phyloP scores from a whole-genome alignment of 2,329 filamentous ascomycete genomes.

The Dactylellina parvicollis region DNA sequence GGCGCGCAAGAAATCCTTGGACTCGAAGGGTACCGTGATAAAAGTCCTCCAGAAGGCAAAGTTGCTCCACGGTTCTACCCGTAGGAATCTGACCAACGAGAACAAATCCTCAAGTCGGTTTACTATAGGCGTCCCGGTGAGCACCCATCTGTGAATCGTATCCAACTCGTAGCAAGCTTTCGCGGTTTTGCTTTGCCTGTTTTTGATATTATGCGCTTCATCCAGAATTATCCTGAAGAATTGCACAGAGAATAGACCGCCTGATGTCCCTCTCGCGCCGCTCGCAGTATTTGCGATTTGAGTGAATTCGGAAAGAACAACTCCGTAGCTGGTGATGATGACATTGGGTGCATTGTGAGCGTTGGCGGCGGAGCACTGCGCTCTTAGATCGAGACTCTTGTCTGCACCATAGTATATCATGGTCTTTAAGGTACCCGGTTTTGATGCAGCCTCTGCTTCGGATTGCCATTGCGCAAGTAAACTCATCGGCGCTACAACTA shows the following conservation, averaged over 20 bases:
- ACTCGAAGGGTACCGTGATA: slow-evolving; percentile 96
- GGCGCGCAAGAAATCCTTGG: slow-evolving; percentile 90
- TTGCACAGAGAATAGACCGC: slow-evolving; percentile 86
- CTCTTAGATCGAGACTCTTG: slow-evolving; percentile 79
- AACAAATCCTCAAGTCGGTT: slow-evolving; percentile 95
- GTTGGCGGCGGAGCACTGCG: slow-evolving; percentile 79
- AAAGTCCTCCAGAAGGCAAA: slow-evolving; percentile 99
- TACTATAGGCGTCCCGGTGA: slow-evolving; percentile 96
- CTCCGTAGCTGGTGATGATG: slow-evolving; percentile 93
- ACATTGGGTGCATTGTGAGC: slow-evolving; percentile 81
- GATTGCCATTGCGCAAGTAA: slow-evolving; percentile 96
- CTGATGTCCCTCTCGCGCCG: slow-evolving; percentile 72
- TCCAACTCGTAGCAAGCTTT: slow-evolving; percentile 91
- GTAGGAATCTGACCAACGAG: slow-evolving; percentile 87
- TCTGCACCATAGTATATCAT: slow-evolving; percentile 93
- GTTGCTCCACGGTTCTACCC: slow-evolving; percentile 97
- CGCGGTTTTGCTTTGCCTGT: slow-evolving; percentile 87
- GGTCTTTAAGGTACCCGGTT: slow-evolving; percentile 80
- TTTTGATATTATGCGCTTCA: slow-evolving; percentile 94
- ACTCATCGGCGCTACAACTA: slow-evolving; percentile 97
- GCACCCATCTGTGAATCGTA: slow-evolving; percentile 86
- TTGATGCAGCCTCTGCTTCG: slow-evolving; percentile 90
- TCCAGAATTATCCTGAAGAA: slow-evolving; percentile 97
- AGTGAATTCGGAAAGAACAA: slow-evolving; percentile 87
- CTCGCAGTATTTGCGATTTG: slow-evolving; percentile 72